Percentiles rank a stretch among this genome's conserved stretches.
phyloP scores from a whole-genome alignment of 805 yeast species.

The Barnettozyma botsteinii region DNA sequence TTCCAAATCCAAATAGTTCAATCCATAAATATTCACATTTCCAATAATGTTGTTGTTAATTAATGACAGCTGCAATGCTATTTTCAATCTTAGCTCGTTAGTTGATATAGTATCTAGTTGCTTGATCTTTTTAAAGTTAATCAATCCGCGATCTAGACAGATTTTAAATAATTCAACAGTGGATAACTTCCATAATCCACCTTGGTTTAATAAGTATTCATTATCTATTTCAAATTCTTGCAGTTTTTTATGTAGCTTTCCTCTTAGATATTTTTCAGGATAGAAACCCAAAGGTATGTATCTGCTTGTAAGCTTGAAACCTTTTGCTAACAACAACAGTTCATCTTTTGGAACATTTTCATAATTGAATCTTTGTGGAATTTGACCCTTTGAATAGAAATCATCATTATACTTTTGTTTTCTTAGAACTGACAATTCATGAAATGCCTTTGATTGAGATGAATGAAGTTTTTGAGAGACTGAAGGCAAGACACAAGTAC shows the following conservation, averaged over 20 bases:
- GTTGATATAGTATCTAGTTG: conserved; percentile 29
- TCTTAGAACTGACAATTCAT: conserved; percentile 14
- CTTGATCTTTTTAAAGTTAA: conserved; percentile 30
- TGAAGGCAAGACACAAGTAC: conserved; percentile 50
- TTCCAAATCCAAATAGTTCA: conserved; percentile 18
- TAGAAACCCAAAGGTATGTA: conserved; percentile 36
- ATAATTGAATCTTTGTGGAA: conserved; percentile 39
- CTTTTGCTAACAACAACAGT: conserved; percentile 31
- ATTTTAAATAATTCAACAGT: conserved; percentile 47
- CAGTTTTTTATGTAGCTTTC: conserved; percentile 32
- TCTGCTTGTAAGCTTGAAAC: conserved; percentile 34
- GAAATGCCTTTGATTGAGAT: conserved; percentile 23
- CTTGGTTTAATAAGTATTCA: conserved; percentile 29
- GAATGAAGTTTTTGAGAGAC: conserved; percentile 28
- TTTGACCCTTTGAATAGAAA: conserved; percentile 16
- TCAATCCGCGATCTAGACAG: conserved; percentile 52
- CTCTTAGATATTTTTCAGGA: conserved; percentile 34
- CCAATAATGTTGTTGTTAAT: conserved; percentile 27
- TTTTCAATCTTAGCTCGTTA: conserved; percentile 31
- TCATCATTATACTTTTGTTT: conserved; percentile 11
- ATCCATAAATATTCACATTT: conserved; percentile 25
- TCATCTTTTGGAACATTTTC: conserved; percentile 38
- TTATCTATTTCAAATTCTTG: conserved; percentile 50
- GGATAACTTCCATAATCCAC: conserved; percentile 39
- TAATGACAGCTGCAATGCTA: conserved; percentile 37